Percentiles rank a stretch among this genome's conserved stretches.
Evolutionary conservation across 768 basidiomycete species (phyloP).

Genomic region (Daedalea quercina): DNA sequence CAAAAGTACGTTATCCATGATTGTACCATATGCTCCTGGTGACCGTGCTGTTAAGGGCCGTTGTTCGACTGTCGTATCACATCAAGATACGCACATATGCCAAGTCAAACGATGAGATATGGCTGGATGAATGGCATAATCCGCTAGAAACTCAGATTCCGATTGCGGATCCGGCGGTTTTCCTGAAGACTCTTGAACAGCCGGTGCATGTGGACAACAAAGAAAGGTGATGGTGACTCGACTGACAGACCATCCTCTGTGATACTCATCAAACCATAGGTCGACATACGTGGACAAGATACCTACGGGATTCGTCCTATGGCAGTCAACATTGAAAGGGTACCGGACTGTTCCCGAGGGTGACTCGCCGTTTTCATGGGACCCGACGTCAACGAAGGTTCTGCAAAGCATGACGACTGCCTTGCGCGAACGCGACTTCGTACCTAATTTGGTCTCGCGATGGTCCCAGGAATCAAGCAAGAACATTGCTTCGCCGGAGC

Average conservation of each 20-base stretch:
- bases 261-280: conserved; percentile 16
- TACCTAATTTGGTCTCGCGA: conserved; percentile 49
- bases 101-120: conserved; percentile 53
- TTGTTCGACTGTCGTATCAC: conserved; percentile 58
- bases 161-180: conserved; percentile 41
- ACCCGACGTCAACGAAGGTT: conserved; percentile 40
- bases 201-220: conserved; percentile 5
- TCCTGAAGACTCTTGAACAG: conserved; percentile 37
- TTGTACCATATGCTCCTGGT: background rate
- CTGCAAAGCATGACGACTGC: conserved; percentile 46
- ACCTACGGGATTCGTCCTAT: conserved; percentile 71
- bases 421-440: conserved; percentile 48
- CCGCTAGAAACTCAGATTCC: conserved; percentile 44
- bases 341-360: conserved; percentile 39
- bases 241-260: background rate
- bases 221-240: conserved; percentile 11
- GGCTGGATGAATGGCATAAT: conserved; percentile 68
- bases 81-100: conserved; percentile 77
- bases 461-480: conserved; percentile 81
- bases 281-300: conserved; percentile 67
- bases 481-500: conserved; percentile 41
- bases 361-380: conserved; percentile 43
- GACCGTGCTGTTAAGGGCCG: conserved; percentile 38
- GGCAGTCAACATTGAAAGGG: conserved; percentile 56
- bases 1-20: conserved; percentile 42